Base-by-base conservation (phyloP, 1,284 basidiomycete genomes). In the Melanopsichium pennsylvanicum region DNA sequence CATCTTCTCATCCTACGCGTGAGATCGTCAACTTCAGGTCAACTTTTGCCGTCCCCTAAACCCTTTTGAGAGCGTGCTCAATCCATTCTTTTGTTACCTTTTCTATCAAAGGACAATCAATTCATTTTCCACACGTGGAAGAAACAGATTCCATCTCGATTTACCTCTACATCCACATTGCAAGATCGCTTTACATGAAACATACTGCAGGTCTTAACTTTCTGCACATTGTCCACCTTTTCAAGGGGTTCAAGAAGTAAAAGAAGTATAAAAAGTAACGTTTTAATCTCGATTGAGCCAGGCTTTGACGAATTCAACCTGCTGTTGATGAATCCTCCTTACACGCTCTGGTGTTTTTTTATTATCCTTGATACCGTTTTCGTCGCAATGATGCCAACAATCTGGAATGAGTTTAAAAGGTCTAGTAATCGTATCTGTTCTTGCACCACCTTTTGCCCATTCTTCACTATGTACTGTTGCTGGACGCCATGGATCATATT, bases 321-420 rank as follows among this genome's bases (percentile, higher is more conserved):
- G 90, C 78, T 93, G 88, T 34, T 82, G 81, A 72, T 97, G 94
- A 40, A 97, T 89, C 72, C 87, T 85, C 57, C 85, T 84, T 70
- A 97, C 95, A 69, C 91, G 86, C 9, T 82, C 75, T 1, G 94
- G 94, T 77, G 96, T 93, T 23, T 86, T 83, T 0, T 26, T 36
- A 5, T 41, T 44, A 32, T 75, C 66, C 40, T 69, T 68, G 27
- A 72, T 33, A 2, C 49, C 72, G 43, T 75, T 73, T 48, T 62
- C 69, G 26, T 74, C 74, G 42, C 73, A 76, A 45, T 76, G 74
- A 44, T 75, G 73, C 64, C 58, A 71, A 56, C 55, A 66, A 35
- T 72, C 85, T n/a, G 88, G 88, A 58, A 97, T 97, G 44, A 95
- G 74, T 81, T 93, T 93, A 83, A 93, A 92, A 0, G 94, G 94